A percentile compares a stretch with the other conserved stretches of the same genome.
Evolutionary conservation across 306 rosid species (phyloP).

Genomic region (Lagenaria siceraria): DNA sequence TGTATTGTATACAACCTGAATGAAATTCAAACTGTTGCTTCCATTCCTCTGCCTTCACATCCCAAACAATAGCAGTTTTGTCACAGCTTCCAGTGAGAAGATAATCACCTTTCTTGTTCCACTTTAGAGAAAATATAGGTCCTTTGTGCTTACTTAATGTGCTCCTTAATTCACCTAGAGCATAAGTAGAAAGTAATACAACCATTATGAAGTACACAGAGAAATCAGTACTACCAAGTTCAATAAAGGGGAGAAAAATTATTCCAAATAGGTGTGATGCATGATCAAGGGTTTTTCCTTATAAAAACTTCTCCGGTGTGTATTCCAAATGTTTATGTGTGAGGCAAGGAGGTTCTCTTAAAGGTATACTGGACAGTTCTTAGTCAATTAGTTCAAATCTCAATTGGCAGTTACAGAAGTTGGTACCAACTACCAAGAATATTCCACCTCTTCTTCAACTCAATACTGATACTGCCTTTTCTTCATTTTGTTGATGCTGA

Average conservation of each 20-base stretch:
- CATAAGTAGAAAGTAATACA: neutral
- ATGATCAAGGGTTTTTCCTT: neutral
- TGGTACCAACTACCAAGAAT: neutral
- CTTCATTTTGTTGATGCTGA: neutral
- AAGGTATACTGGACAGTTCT: neutral
- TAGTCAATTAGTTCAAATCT: neutral
- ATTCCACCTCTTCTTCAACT: neutral
- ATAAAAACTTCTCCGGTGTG: neutral
- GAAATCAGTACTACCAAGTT: neutral
- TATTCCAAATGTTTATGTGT: neutral
- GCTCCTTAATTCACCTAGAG: constrained; percentile 68
- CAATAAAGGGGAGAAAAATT: neutral
- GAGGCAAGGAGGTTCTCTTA: neutral
- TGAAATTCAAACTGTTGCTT: constrained; percentile 93
- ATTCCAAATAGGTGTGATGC: neutral
- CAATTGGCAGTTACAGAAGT: neutral
- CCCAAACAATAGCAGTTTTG: constrained; percentile 96
- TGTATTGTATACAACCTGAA: constrained; percentile 38
- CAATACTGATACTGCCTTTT: neutral
- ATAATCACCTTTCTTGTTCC: constrained; percentile 93
- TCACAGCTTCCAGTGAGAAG: constrained; percentile 94
- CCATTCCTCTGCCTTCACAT: constrained; percentile 73
- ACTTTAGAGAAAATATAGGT: constrained; percentile 83
- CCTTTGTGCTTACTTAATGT: constrained; percentile 81
- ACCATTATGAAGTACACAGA: neutral